Percentiles rank a stretch among this genome's conserved stretches.
These are phyloP conservation scores for Hypoxylon subgilvum DNA, from an alignment of 495 filamentous ascomycete genomes.

Conservation along the genomic window DNA sequence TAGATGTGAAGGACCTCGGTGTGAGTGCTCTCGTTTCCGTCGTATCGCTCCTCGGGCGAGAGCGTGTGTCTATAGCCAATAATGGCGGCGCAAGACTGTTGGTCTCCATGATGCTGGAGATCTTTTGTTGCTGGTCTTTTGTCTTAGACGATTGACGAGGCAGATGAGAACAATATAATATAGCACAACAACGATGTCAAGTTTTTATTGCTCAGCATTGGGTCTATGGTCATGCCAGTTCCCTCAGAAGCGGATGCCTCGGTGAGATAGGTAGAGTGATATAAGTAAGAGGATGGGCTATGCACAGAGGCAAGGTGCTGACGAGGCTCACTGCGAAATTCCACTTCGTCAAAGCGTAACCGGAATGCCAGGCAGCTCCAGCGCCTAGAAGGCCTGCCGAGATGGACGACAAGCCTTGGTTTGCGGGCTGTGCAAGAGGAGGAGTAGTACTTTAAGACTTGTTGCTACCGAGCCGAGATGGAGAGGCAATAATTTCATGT, in stretches of 20 bases:
- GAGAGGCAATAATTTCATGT: constrained; percentile 4
- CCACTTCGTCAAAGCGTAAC: constrained; percentile 10
- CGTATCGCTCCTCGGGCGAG: constrained; percentile 40
- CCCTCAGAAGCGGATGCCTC: neutral
- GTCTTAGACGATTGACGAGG: neutral
- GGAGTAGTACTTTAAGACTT: neutral
- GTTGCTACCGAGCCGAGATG: neutral
- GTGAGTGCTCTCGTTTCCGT: constrained; percentile 39
- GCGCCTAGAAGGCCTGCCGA: constrained; percentile 9
- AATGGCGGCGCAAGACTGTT: constrained; percentile 36
- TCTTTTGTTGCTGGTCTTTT: neutral
- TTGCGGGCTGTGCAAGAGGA: constrained; percentile 26
- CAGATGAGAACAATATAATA: neutral
- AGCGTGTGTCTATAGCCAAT: constrained; percentile 30
- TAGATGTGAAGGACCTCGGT: constrained; percentile 36
- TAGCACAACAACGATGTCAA: neutral
- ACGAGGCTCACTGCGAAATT: constrained; percentile 16
- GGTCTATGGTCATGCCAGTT: neutral
- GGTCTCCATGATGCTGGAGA: constrained; percentile 29
- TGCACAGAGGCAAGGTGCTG: constrained; percentile 22
- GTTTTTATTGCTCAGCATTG: constrained; percentile 4
- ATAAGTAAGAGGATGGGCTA: constrained; percentile 12
- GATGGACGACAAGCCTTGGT: constrained; percentile 6
- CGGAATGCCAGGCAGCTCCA: neutral
- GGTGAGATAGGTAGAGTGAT: constrained; percentile 19